Evolutionary conservation across 768 basidiomycete species (phyloP).

Genomic region (Mycena epipterygia): DNA sequence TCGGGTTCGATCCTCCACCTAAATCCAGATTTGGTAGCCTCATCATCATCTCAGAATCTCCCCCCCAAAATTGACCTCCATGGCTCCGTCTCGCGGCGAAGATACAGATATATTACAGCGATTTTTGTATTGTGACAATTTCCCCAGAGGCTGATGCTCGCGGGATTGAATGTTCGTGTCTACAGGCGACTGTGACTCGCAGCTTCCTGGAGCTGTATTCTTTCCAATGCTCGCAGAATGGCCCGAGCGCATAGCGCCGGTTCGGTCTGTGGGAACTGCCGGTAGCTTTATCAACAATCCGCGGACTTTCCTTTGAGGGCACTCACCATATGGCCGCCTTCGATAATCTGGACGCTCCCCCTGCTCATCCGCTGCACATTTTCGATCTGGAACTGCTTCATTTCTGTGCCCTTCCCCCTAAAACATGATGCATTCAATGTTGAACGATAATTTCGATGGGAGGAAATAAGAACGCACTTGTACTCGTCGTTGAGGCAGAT

Average conservation of each 20-base stretch:
- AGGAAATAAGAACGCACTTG: slow-evolving; percentile 12
- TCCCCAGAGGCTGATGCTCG: too few relatives aligned
- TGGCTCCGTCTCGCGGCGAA: too few relatives aligned
- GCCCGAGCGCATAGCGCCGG: not conserved
- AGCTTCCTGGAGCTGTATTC: not conserved
- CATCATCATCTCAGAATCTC: not conserved
- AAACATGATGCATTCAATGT: not conserved
- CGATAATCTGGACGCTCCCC: slow-evolving; percentile 36
- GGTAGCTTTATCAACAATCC: not conserved
- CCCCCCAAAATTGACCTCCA: too few relatives aligned
- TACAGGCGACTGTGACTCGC: not conserved
- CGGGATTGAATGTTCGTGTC: not conserved
- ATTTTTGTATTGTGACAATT: too few relatives aligned
- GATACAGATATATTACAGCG: too few relatives aligned
- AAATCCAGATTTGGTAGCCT: not conserved
- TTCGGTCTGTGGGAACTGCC: slow-evolving; percentile 16
- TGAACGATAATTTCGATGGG: too few relatives aligned
- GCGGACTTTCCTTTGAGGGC: slow-evolving; percentile 13
- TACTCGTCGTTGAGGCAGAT: slow-evolving; percentile 38
- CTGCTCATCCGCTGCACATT: slow-evolving; percentile 14
- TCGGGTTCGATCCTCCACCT: not conserved
- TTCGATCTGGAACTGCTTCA: slow-evolving; percentile 35
- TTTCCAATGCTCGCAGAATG: not conserved
- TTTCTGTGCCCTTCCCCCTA: slow-evolving; percentile 33
- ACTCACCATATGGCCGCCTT: slow-evolving; percentile 39